Base-by-base conservation (phyloP, 192 early-diverging fungal species). In the Podila verticillata region DNA sequence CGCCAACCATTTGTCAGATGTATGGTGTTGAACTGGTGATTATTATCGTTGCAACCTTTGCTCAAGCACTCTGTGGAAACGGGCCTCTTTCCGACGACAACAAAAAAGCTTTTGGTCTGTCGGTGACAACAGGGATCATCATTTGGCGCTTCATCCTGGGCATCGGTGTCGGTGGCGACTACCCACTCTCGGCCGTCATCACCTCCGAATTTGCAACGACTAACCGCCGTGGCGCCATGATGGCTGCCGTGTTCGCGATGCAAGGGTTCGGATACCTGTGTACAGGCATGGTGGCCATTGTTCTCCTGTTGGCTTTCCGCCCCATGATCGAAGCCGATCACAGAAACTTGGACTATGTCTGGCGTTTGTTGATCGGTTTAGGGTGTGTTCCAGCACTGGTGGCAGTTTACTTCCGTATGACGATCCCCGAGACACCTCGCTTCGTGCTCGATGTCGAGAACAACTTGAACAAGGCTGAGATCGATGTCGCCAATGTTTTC, bases 141-240 rank as follows among this genome's bases (percentile, higher is more conserved):
- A 89, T 93, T 59, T 97, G 96, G 96, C 94, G 96, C 28, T 89
- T 96, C 64, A 84, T 99, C 62, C 89, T 96, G 47, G 97, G 97
- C 60, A 85, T 97, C 26, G 97, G 97, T 64, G 93, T 97, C 71
- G 97, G 97, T 71, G 96, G 96, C 29, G 97, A 98, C 39, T 73
- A 81, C 28, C 78, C 78, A 1, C 65, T 81, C 29, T 73, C 93
- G 0, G 93, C 94, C 9, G 91, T 92, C 61, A 97, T 97, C 59
- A 93, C 94, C n/a, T 93, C 94, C 48, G 96, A 97, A 84, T 96
- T 95, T 70, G 91, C 96, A 48, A 91, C 88, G 22, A 86, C 87
- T 13, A 67, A 87, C 10, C 88, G 90, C 82, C 89, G 96, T 32
- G 96, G 96, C 60, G 90, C 88, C 65, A 88, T 97, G 87, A 92